Evolutionary conservation across 441 rosid genomes (phyloP).

Genomic region (Syzygium syzygioides): DNA sequence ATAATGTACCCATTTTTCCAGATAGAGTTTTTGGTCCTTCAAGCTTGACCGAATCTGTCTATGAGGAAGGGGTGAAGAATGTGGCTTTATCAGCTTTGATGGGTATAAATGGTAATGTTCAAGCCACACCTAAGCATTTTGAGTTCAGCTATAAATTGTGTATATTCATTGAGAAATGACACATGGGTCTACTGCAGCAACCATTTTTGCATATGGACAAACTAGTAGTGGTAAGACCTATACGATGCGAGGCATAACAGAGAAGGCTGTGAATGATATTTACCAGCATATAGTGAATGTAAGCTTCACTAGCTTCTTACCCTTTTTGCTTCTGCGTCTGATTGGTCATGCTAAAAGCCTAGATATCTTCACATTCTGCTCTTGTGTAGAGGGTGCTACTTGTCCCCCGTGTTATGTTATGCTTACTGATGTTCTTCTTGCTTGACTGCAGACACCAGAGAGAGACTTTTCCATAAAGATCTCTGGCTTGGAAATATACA

Average conservation of each 20-base stretch:
- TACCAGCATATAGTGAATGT: slow-evolving; percentile 82
- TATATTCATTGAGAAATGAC: not conserved
- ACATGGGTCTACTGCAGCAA: slow-evolving; percentile 40
- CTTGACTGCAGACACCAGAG: slow-evolving; percentile 70
- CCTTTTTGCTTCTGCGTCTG: not conserved
- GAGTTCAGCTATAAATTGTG: not conserved
- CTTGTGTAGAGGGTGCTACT: not conserved
- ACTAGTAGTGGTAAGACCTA: slow-evolving; percentile 99
- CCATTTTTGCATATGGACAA: slow-evolving; percentile 97
- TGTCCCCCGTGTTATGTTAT: not conserved
- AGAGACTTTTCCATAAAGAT: slow-evolving; percentile 90
- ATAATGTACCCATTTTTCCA: slow-evolving; percentile 18
- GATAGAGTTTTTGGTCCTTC: slow-evolving; percentile 92
- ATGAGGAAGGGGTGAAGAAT: slow-evolving; percentile 95
- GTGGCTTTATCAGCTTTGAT: slow-evolving; percentile 93
- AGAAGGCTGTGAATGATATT: slow-evolving; percentile 93
- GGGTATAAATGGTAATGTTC: slow-evolving; percentile 81
- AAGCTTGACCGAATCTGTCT: slow-evolving; percentile 67
- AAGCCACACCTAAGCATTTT: not conserved
- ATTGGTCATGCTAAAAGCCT: not conserved
- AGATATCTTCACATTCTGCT: not conserved
- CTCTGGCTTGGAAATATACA: slow-evolving; percentile 93
- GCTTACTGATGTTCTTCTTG: not conserved
- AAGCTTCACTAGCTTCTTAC: slow-evolving; percentile 16
- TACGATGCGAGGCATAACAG: slow-evolving; percentile 97